Percentiles rank a stretch among this genome's conserved stretches.
phyloP scores from a whole-genome alignment of 208 protist species.

The Naegleria gruberi region DNA sequence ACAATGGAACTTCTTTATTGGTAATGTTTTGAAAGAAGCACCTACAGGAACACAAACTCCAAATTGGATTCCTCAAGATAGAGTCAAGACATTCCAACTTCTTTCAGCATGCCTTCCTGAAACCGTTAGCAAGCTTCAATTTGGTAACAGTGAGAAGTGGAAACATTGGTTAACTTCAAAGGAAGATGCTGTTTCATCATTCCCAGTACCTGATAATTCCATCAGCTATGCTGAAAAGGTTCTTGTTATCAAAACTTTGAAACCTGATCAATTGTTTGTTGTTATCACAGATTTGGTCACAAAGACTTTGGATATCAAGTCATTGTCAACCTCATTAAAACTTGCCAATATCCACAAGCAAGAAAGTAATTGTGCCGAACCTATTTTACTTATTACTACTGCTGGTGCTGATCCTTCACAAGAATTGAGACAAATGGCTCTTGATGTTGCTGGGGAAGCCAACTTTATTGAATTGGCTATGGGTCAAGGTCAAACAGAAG shows the following conservation, averaged over 20 bases:
- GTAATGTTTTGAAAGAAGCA: conserved; percentile 41
- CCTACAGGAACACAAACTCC: conserved; percentile 48
- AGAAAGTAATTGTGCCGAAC: conserved; percentile 48
- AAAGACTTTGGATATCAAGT: conserved; percentile 31
- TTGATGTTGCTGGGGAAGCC: conserved; percentile 45
- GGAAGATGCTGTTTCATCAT: too few relatives aligned
- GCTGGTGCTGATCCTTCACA: conserved; percentile 87
- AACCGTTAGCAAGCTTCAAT: conserved; percentile 53
- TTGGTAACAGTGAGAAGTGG: neutral
- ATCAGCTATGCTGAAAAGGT: conserved; percentile 42
- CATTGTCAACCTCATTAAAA: conserved; percentile 10
- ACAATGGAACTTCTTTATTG: conserved; percentile 88
- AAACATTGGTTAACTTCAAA: neutral
- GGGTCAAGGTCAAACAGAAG: conserved; percentile 84
- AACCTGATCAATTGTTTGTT: conserved; percentile 45
- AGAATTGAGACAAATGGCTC: conserved; percentile 75
- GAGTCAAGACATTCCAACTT: conserved; percentile 57
- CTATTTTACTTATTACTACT: conserved; percentile 86
- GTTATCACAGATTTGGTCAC: conserved; percentile 34
- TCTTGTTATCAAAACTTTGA: conserved; percentile 44
- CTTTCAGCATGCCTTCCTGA: conserved; percentile 61
- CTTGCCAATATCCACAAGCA: conserved; percentile 23
- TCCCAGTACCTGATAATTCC: neutral
- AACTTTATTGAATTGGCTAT: conserved; percentile 87
- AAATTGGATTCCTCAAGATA: conserved; percentile 72